Conservation (phyloP, 768 basidiomycete species). For the Kwoniella mangroviensis region DNA sequence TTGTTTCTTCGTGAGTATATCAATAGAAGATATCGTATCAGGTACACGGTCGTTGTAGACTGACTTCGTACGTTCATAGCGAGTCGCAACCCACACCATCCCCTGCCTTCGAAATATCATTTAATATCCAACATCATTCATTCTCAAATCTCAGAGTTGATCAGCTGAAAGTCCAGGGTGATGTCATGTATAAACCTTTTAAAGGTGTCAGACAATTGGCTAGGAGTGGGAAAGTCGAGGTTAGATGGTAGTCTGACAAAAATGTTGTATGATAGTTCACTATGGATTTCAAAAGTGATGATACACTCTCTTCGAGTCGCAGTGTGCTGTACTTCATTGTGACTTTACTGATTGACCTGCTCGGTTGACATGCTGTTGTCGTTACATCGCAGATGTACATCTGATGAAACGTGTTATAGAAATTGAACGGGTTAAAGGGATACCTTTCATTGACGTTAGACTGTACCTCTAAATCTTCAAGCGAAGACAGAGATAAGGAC, state of each 20-base stretch:
- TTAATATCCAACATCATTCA: conserved; percentile 71
- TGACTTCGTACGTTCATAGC: conserved; percentile 46
- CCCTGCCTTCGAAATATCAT: conserved; percentile 73
- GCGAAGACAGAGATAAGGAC: no score
- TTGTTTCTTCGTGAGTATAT: conserved; percentile 67
- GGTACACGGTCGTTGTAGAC: neutral
- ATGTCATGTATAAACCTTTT: conserved; percentile 85
- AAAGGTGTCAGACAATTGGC: conserved; percentile 80
- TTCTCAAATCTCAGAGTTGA: conserved; percentile 84
- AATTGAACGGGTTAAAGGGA: neutral
- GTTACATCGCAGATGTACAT: neutral
- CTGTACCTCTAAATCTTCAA: no score
- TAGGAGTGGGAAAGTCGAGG: conserved; percentile 70
- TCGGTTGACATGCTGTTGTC: neutral
- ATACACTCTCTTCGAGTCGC: neutral
- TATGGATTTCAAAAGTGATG: neutral
- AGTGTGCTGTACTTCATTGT: neutral
- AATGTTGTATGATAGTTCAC: neutral
- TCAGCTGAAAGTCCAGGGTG: conserved; percentile 73
- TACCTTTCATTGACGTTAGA: neutral
- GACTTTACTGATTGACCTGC: neutral
- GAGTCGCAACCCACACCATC: conserved; percentile 67
- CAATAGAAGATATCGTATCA: neutral
- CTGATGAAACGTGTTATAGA: neutral
- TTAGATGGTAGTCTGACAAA: conserved; percentile 57